These are phyloP conservation scores for Rhododendron griersonianum DNA, from an alignment of 148 eudicot species.

Conservation along the genomic window DNA sequence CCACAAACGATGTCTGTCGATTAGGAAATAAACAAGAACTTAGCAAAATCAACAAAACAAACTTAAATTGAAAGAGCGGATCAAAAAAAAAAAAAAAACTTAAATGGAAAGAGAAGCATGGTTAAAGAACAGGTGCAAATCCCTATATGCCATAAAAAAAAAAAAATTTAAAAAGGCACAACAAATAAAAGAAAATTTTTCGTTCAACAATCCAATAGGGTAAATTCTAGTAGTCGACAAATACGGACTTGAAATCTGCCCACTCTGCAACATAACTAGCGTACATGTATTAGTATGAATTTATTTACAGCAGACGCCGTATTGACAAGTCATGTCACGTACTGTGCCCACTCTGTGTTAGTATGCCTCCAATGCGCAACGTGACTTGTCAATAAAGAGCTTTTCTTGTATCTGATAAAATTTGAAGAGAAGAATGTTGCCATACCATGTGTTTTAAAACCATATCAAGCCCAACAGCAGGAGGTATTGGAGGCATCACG, in stretches of 20 bases:
- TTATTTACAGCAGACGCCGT: too few species aligned
- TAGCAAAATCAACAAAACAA: slow-evolving; percentile 1
- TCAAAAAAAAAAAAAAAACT: too few species aligned
- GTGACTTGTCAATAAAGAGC: not conserved
- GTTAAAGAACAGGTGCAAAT: not conserved
- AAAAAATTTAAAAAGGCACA: not conserved
- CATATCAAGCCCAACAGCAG: not conserved
- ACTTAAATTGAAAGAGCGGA: not conserved
- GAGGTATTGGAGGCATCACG: not conserved
- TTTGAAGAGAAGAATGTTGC: not conserved
- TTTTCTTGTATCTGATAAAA: not conserved
- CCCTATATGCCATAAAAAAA: not conserved
- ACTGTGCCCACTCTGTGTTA: not conserved
- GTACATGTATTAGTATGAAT: not conserved
- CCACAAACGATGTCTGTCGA: slow-evolving; percentile 52
- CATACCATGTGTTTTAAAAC: not conserved
- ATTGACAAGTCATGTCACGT: not conserved
- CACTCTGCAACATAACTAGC: not conserved
- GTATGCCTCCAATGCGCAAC: not conserved
- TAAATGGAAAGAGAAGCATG: not conserved
- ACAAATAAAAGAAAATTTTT: too few species aligned
- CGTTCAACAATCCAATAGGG: not conserved
- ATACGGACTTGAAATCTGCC: not conserved
- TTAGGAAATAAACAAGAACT: not conserved
- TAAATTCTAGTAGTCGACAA: not conserved